These are phyloP conservation scores for Candida andamanensis DNA, from an alignment of 805 yeast species.

Conservation along the genomic window DNA sequence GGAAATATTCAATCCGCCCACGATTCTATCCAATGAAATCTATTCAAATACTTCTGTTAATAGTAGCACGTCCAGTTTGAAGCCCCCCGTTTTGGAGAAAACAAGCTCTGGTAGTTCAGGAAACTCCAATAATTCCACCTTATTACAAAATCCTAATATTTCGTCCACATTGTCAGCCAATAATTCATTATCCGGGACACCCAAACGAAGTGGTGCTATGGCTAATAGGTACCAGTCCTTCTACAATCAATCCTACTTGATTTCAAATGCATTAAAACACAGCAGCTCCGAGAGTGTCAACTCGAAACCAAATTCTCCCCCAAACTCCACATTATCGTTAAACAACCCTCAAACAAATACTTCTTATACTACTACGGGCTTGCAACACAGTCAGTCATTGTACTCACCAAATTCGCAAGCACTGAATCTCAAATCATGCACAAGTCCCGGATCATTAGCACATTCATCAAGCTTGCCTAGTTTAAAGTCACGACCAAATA, in stretches of 20 bases:
- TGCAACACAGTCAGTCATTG: slow-evolving; percentile 1
- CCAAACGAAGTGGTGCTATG: slow-evolving; percentile 36
- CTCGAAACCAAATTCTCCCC: slow-evolving; percentile 15
- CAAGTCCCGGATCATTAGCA: slow-evolving; percentile 12
- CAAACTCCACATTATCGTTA: slow-evolving; percentile 5
- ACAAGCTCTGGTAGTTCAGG: slow-evolving; percentile 29
- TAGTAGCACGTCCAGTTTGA: slow-evolving; percentile 30
- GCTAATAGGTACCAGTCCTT: slow-evolving; percentile 45
- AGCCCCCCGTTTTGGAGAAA: slow-evolving; percentile 23
- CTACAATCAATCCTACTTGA: slow-evolving; percentile 40
- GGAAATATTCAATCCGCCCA: slow-evolving; percentile 20
- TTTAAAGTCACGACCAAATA: slow-evolving; percentile 11
- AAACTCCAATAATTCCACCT: slow-evolving; percentile 17
- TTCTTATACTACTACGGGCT: neutral
- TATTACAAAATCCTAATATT: slow-evolving; percentile 1
- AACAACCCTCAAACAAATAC: slow-evolving; percentile 1
- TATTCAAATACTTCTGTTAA: slow-evolving; percentile 28
- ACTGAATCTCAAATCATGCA: slow-evolving; percentile 4
- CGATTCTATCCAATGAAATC: slow-evolving; percentile 13
- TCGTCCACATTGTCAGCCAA: slow-evolving; percentile 5
- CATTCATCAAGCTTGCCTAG: slow-evolving; percentile 26
- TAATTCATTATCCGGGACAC: slow-evolving; percentile 8
- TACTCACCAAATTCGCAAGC: neutral
- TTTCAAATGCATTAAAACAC: slow-evolving; percentile 40
- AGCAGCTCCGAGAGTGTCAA: slow-evolving; percentile 22